Evolutionary conservation across 768 basidiomycete species (phyloP).

Genomic region (Mycena maculata): DNA sequence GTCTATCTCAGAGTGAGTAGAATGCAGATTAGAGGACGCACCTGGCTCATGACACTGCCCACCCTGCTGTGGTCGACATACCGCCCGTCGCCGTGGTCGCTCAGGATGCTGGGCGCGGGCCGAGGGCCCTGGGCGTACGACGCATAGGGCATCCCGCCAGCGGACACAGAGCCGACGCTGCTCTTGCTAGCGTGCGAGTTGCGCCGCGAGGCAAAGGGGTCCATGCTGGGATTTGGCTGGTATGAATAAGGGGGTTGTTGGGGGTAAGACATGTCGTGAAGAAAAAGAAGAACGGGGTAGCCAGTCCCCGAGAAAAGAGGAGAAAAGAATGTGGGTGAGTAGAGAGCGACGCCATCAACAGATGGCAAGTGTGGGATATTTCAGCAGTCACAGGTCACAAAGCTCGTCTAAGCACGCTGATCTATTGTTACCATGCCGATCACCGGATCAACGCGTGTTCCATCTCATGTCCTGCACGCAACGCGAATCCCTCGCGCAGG

Average conservation of each 20-base stretch:
- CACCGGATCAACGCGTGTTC: too few species aligned
- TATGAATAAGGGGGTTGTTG: conserved; percentile 23
- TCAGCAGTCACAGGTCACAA: too few species aligned
- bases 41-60: conserved; percentile 18
- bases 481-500: too few species aligned
- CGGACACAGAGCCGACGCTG: conserved; percentile 19
- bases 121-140: conserved; percentile 21
- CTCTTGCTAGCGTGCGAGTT: conserved; percentile 17
- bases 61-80: conserved; percentile 19
- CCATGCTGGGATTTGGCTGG: conserved; percentile 21
- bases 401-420: too few species aligned
- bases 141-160: conserved; percentile 10
- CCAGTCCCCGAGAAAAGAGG: conserved; percentile 23
- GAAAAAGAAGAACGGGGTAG: conserved; percentile 11
- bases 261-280: conserved; percentile 22
- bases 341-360: conserved; percentile 23
- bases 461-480: too few species aligned
- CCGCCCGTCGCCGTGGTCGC: conserved; percentile 22
- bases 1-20: conserved; percentile 14
- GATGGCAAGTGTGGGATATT: conserved; percentile 19
- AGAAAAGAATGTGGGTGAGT: conserved; percentile 15
- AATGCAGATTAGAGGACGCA: conserved; percentile 19
- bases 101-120: conserved; percentile 24
- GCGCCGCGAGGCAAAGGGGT: conserved; percentile 24
- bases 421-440: too few species aligned